phyloP scores from a whole-genome alignment of 208 protist genomes.

The Trypanosoma brucei region DNA sequence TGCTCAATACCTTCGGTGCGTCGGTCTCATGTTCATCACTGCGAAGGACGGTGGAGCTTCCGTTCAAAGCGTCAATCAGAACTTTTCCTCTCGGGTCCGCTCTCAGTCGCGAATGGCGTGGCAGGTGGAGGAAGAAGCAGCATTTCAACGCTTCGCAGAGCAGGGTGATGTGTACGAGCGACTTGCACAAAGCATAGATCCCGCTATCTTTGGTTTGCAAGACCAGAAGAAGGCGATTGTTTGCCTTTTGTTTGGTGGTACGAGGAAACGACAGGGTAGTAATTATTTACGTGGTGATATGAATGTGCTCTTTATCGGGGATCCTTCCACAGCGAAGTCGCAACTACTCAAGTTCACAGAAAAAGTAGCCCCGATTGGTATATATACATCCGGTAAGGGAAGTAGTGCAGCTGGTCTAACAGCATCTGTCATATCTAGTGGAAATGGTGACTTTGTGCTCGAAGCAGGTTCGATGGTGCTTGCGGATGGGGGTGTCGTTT shows the following conservation, averaged over 20 bases:
- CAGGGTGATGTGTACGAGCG: constrained; percentile 90
- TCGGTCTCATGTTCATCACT: constrained; percentile 82
- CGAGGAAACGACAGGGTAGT: constrained; percentile 95
- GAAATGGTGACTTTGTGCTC: constrained; percentile 96
- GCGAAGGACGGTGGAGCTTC: constrained; percentile 31
- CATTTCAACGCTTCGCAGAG: constrained; percentile 86
- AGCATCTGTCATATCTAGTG: constrained; percentile 92
- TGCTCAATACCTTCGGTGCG: constrained; percentile 85
- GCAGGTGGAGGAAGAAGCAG: constrained; percentile 85
- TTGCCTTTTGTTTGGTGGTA: constrained; percentile 98
- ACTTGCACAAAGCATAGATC: constrained; percentile 94
- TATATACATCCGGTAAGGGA: constrained; percentile 99
- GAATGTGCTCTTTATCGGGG: constrained; percentile 99
- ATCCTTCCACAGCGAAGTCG: constrained; percentile 99
- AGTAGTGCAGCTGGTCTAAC: constrained; percentile 98
- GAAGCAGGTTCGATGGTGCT: constrained; percentile 99
- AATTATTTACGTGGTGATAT: constrained; percentile 98
- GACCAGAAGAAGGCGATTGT: constrained; percentile 96
- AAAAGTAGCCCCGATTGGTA: constrained; percentile 94
- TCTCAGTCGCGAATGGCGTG: constrained; percentile 72
- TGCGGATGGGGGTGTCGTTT: constrained; percentile 99
- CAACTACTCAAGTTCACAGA: constrained; percentile 99
- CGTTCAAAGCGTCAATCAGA: constrained; percentile 84
- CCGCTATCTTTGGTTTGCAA: constrained; percentile 97
- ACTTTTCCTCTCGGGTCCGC: constrained; percentile 82